These are phyloP conservation scores for Serendipita sp. DNA, from an alignment of 768 basidiomycete species.

Conservation along the genomic window DNA sequence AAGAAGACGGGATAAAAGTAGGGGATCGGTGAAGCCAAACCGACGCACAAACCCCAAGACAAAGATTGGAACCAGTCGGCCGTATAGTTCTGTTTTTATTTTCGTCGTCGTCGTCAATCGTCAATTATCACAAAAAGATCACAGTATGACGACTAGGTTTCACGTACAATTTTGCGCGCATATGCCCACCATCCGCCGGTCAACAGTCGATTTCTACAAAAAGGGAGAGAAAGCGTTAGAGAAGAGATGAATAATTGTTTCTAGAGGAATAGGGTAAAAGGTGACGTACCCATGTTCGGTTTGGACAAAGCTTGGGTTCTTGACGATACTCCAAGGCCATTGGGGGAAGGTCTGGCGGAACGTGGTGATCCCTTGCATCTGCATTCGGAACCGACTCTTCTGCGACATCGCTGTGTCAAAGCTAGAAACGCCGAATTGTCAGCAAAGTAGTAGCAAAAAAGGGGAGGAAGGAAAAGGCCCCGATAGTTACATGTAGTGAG, in stretches of 20 bases:
- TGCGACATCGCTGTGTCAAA: slow-evolving; percentile 94
- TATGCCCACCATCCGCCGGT: slow-evolving; percentile 90
- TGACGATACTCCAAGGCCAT: slow-evolving; percentile 60
- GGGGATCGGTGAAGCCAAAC: slow-evolving; percentile 64
- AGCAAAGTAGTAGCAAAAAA: not conserved
- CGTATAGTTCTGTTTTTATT: slow-evolving; percentile 56
- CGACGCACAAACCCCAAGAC: slow-evolving; percentile 69
- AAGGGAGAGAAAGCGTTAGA: slow-evolving; percentile 14
- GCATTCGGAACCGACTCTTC: slow-evolving; percentile 96
- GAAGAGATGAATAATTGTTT: not conserved
- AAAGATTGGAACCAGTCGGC: slow-evolving; percentile 82
- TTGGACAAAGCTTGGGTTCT: slow-evolving; percentile 83
- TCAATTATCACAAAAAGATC: not conserved
- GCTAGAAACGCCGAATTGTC: slow-evolving; percentile 22
- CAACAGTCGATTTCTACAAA: slow-evolving; percentile 58
- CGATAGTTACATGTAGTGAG: slow-evolving; percentile 63
- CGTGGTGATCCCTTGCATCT: slow-evolving; percentile 70
- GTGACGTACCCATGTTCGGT: slow-evolving; percentile 69
- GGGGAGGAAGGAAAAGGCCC: not conserved
- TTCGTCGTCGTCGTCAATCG: not conserved
- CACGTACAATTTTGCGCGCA: slow-evolving; percentile 75
- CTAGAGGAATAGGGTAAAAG: not conserved
- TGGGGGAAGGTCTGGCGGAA: slow-evolving; percentile 91
- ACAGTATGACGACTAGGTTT: not conserved
- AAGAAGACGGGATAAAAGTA: slow-evolving; percentile 98